These are phyloP conservation scores for Ganoderma sinense DNA, from an alignment of 1,284 basidiomycete species.

Conservation along the genomic window DNA sequence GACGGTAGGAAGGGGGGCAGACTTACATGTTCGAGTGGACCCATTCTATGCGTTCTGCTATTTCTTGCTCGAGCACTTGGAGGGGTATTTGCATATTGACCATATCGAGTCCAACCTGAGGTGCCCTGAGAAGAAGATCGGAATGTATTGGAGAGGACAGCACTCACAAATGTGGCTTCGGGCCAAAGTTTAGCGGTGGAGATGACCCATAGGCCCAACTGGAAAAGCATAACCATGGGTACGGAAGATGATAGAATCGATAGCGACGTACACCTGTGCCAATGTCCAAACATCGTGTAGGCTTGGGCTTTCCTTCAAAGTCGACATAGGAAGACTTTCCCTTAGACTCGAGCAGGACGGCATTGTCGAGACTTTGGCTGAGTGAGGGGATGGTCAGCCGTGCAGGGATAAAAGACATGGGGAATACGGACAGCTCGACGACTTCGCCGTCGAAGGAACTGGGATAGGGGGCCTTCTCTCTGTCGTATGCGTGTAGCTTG, in stretches of 20 bases:
- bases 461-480: constrained; percentile 78
- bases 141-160: constrained; percentile 5
- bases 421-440: constrained; percentile 65
- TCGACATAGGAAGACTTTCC: constrained; percentile 64
- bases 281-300: constrained; percentile 64
- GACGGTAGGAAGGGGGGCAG: constrained; percentile 1
- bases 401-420: background rate
- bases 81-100: constrained; percentile 73
- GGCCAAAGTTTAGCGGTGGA: constrained; percentile 78
- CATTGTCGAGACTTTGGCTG: constrained; percentile 68
- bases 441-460: constrained; percentile 69
- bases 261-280: constrained; percentile 69
- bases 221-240: constrained; percentile 12
- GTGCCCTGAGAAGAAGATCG: background rate
- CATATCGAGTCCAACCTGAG: constrained; percentile 77
- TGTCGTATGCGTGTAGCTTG: constrained; percentile 69
- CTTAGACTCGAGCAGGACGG: constrained; percentile 54
- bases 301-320: constrained; percentile 50
- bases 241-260: background rate
- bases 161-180: constrained; percentile 67
- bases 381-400: background rate
- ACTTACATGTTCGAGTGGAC: constrained; percentile 79
- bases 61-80: constrained; percentile 52
- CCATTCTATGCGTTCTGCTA: constrained; percentile 69
- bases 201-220: constrained; percentile 77